Base-by-base conservation (phyloP, 2,329 filamentous ascomycete species). In the Lithohypha guttulata region DNA sequence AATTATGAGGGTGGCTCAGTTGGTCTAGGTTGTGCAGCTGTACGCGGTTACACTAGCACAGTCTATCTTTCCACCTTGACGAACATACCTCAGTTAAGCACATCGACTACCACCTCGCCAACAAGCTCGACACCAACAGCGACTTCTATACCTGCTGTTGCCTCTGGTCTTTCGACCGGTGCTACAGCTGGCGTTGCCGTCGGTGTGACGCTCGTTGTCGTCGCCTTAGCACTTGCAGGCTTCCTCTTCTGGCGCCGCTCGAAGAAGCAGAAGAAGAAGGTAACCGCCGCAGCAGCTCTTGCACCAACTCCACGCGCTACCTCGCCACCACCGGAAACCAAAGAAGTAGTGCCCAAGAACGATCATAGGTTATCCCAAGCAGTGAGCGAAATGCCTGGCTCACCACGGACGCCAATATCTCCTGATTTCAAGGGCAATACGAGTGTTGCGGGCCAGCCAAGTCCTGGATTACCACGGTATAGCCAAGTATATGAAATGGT, bases 111-210 rank as follows among this genome's bases (percentile, higher is more conserved):
- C 11, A 35, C 31, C 13, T 17, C 30, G 8, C 8, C 30, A 27
- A 29, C 39, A 26, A 27, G 9, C 8, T 23, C 30, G 32, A 7
- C 31, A 18, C 18, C 36, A 25, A 4, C 36, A 22, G 6, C 36
- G 11, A 21, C 37, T 9, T 8, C 19, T 13, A 15, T 19, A 14
- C 28, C 30, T 14, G 3, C 28, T 18, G 15, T 31, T 10, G 11
- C 14, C 6, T 28, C 20, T 19, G 18, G 19, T 14, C 31, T 41
- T 6, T 33, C 30, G 2, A 34, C 19, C 6, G 39, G 39, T 15
- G 39, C 39, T 20, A 41, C 27, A 6, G 39, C 29, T 20, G 39
- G 39, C 8, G 14, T 41, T 28, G 30, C 31, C 13, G 21, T 41
- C 19, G 39, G 34, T 13, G 39, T n/a, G 3, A 15, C 32, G 6